Percentiles rank a stretch among this genome's conserved stretches.
Conservation (phyloP, 176 grass and related monocot species). For the Carex pumila region DNA sequence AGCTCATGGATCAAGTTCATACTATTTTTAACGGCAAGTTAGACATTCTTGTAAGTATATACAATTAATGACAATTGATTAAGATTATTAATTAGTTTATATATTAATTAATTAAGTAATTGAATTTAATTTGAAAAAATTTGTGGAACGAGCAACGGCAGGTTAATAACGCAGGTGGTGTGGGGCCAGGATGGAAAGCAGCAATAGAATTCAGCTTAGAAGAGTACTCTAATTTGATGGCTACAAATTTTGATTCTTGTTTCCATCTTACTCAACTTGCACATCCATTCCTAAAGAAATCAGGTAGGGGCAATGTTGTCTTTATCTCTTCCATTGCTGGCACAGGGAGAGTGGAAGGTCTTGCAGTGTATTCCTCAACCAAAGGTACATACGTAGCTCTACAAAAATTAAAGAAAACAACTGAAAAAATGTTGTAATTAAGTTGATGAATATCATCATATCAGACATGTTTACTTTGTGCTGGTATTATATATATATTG, state of each 20-base stretch:
- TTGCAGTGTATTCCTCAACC: not conserved
- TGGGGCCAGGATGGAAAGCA: not conserved
- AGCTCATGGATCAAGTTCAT: not conserved
- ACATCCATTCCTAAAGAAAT: not conserved
- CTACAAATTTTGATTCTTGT: not conserved
- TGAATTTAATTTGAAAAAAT: not conserved
- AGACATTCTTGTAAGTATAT: slow-evolving; percentile 2
- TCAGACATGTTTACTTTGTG: not conserved
- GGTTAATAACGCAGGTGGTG: not conserved
- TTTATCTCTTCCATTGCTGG: slow-evolving; percentile 13
- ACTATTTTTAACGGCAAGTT: slow-evolving; percentile 5
- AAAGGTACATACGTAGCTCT: not conserved
- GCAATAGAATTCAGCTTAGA: not conserved
- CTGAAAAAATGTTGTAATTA: too few relatives aligned
- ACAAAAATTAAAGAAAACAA: not conserved
- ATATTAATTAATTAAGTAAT: not conserved
- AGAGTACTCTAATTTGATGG: not conserved
- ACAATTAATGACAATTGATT: not conserved
- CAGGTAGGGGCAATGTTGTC: not conserved
- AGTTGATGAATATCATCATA: not conserved
- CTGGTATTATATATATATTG: not conserved
- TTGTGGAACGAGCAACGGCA: not conserved
- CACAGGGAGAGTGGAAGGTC: not conserved
- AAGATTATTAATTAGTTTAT: not conserved
- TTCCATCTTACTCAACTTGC: slow-evolving; percentile 1